Evolutionary conservation across 1,284 basidiomycete species (phyloP), one percentile per base, ranked within the genome.

Genomic region (Tylopilus sp.): DNA sequence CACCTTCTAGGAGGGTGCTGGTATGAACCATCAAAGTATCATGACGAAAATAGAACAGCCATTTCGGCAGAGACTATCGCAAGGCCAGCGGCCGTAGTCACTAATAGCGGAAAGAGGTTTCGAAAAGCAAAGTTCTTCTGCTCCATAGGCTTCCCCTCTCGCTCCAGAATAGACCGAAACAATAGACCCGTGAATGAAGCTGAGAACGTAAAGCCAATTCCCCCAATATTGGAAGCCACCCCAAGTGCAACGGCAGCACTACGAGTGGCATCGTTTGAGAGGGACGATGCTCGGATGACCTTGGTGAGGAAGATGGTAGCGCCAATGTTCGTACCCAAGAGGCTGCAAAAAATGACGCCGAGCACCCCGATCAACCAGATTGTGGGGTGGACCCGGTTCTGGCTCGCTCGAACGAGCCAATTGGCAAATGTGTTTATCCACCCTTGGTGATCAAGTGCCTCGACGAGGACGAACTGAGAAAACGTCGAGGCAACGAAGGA

Each of bases 261-360:
- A 26, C 78, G 76, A 47, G 81, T 65, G 52, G 71, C 63, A 33
- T 67, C 62, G 24, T 63, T 38, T 33, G 69, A 63, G 16, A 78
- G 63, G 3, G 61, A 62, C 29, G 77, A 79, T 32, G 77, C 79
- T 26, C 74, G 68, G 47, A 80, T 71, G 44, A 91, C 84, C 53
- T 90, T 84, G 53, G 90, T 89, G 32, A 98, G 87, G 36, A 99
- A 85, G 74, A 99, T 97, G 1, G 97, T 98, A 4, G 95, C 94
- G 53, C 97, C 97, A 64, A 99, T 98, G 78, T 98, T 98, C 12
- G 97, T 98, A 0, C 96, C 96, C 29, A 94, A 90, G 57, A 96
- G 77, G 75, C 97, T 98, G 80, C 96, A 98, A 19, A 96, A 83
- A 36, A 96, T 74, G 53, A 96, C 91, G 2, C 89, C 87, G 8